Conservation (phyloP, 306 rosid genomes). For the Adenanthera pavonina region DNA sequence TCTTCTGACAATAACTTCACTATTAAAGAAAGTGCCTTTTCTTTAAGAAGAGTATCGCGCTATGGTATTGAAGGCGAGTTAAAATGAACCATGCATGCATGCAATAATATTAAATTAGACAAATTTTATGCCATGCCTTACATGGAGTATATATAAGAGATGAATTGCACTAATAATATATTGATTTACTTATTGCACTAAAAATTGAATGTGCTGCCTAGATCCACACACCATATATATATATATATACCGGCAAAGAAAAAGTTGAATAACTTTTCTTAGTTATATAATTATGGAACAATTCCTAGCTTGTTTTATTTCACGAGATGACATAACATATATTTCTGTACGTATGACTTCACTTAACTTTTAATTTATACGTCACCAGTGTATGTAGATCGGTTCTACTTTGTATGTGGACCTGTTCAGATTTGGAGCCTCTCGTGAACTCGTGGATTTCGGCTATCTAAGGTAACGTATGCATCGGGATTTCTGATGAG, state of each 20-base stretch:
- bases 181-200: background rate
- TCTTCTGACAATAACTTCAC: background rate
- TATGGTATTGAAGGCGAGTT: too few species aligned
- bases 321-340: background rate
- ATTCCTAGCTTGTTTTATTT: background rate
- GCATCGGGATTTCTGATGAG: background rate
- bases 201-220: background rate
- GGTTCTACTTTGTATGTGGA: constrained; percentile 28
- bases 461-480: background rate
- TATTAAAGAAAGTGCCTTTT: background rate
- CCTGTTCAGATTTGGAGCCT: constrained; percentile 5
- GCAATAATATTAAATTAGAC: too few species aligned
- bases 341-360: background rate
- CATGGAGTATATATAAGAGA: too few species aligned
- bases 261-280: background rate
- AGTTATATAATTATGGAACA: background rate
- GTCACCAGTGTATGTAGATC: background rate
- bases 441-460: background rate
- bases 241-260: background rate
- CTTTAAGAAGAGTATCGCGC: too few species aligned
- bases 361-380: background rate
- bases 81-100: too few species aligned
- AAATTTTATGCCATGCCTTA: too few species aligned
- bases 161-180: too few species aligned
- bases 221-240: background rate